phyloP scores from a whole-genome alignment of 2,329 filamentous ascomycete genomes.

The Scedosporium aurantiacum region DNA sequence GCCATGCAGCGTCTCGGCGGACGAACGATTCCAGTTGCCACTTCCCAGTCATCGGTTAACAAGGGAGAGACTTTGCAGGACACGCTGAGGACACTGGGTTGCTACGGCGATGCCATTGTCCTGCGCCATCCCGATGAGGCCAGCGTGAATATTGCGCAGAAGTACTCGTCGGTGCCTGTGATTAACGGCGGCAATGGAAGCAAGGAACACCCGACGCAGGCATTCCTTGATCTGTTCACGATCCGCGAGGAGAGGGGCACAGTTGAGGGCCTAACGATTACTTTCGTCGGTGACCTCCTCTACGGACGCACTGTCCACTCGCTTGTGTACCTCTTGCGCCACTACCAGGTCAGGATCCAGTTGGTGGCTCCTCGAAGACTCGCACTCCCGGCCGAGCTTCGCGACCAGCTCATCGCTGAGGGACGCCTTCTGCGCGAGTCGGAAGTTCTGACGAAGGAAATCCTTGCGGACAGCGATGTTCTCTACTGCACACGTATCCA shows the following conservation, averaged over 20 bases:
- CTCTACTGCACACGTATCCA: slow-evolving; percentile 96
- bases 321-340: slow-evolving; percentile 81
- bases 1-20: slow-evolving; percentile 98
- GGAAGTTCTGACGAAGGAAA: slow-evolving; percentile 71
- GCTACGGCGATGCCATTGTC: slow-evolving; percentile 93
- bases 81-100: slow-evolving; percentile 83
- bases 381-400: slow-evolving; percentile 63
- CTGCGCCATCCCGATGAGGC: slow-evolving; percentile 80
- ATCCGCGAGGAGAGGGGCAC: slow-evolving; percentile 96
- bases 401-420: slow-evolving; percentile 57
- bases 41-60: slow-evolving; percentile 74
- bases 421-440: slow-evolving; percentile 70
- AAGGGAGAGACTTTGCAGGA: slow-evolving; percentile 94
- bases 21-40: slow-evolving; percentile 70
- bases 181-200: slow-evolving; percentile 97
- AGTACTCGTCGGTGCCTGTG: slow-evolving; percentile 80
- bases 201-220: slow-evolving; percentile 93
- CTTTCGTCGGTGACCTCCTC: slow-evolving; percentile 84
- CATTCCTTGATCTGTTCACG: slow-evolving; percentile 94
- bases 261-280: slow-evolving; percentile 89
- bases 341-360: slow-evolving; percentile 92
- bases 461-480: slow-evolving; percentile 77
- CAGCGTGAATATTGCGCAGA: slow-evolving; percentile 71
- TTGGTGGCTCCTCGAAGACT: slow-evolving; percentile 77
- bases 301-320: slow-evolving; percentile 95